These are phyloP conservation scores for Pythium myriotylum DNA, from an alignment of 352 stramenopile genomes.

Conservation along the genomic window DNA sequence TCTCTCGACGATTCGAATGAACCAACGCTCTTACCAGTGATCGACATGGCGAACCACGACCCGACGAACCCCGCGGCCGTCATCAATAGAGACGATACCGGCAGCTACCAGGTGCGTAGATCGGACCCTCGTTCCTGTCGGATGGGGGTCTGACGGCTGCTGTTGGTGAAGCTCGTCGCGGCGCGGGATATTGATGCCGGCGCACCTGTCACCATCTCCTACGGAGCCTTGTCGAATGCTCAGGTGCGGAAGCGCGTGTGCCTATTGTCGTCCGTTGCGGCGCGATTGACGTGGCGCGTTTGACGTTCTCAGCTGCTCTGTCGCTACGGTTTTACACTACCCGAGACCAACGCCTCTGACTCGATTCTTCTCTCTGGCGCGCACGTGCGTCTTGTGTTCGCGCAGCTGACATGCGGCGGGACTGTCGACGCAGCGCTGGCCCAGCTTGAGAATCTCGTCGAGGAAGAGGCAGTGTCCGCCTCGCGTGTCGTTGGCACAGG, in stretches of 20 bases:
- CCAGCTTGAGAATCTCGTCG: constrained; percentile 19
- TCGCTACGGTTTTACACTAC: constrained; percentile 70
- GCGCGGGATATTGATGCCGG: constrained; percentile 44
- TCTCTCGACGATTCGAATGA: constrained; percentile 28
- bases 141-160: neutral
- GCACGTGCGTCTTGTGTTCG: constrained; percentile 44
- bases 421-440: constrained; percentile 28
- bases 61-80: constrained; percentile 39
- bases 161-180: constrained; percentile 42
- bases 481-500: constrained; percentile 3
- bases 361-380: constrained; percentile 54
- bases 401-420: constrained; percentile 21
- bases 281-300: neutral
- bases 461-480: constrained; percentile 11
- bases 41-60: constrained; percentile 82
- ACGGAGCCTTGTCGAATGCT: constrained; percentile 70
- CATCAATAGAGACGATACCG: constrained; percentile 46
- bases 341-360: constrained; percentile 39
- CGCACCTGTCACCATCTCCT: constrained; percentile 68
- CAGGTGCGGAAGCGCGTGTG: constrained; percentile 40
- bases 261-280: neutral
- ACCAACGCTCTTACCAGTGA: constrained; percentile 68
- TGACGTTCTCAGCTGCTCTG: constrained; percentile 48
- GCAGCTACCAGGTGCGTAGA: constrained; percentile 47
- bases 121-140: neutral